Conservation (phyloP, 2,329 filamentous ascomycete species). For the Aspergillus amoenus region DNA sequence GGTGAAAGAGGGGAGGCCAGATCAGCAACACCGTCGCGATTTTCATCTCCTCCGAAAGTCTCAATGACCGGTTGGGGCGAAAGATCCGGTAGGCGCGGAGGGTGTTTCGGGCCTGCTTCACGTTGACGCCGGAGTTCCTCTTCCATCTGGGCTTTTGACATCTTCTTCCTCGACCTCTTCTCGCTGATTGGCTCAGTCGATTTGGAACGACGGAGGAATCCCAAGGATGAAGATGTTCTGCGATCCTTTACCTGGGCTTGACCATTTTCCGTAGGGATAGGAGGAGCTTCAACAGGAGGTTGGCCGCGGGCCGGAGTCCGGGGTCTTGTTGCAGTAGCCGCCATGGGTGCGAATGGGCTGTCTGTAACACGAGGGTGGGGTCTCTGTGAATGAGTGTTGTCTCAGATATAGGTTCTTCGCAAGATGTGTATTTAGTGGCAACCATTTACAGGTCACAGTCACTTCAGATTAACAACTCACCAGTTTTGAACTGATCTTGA, state of each 20-base stretch:
- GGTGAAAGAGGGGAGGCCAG: constrained; percentile 39
- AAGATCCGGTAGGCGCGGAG: constrained; percentile 55
- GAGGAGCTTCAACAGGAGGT: constrained; percentile 34
- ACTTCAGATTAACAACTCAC: constrained; percentile 7
- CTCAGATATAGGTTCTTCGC: constrained; percentile 21
- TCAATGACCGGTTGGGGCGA: constrained; percentile 51
- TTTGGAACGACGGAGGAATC: constrained; percentile 66
- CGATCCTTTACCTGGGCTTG: constrained; percentile 31
- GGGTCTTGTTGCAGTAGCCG: constrained; percentile 34
- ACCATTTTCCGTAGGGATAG: constrained; percentile 37
- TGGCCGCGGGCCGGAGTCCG: constrained; percentile 35
- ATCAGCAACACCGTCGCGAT: constrained; percentile 63
- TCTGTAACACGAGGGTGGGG: constrained; percentile 24
- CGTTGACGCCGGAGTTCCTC: constrained; percentile 57
- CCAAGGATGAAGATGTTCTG: constrained; percentile 48
- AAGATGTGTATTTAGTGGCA: constrained; percentile 11
- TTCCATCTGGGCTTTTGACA: constrained; percentile 42
- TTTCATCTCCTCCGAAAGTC: constrained; percentile 62
- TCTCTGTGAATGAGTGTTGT: constrained; percentile 19
- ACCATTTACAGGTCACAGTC: background rate
- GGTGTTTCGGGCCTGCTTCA: constrained; percentile 58
- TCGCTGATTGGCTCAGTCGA: constrained; percentile 63
- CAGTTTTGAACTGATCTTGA: background rate
- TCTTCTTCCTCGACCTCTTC: constrained; percentile 45
- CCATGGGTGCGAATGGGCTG: constrained; percentile 27